Evolutionary conservation across 306 rosid species (phyloP).

Genomic region (Trifolium pratense): DNA sequence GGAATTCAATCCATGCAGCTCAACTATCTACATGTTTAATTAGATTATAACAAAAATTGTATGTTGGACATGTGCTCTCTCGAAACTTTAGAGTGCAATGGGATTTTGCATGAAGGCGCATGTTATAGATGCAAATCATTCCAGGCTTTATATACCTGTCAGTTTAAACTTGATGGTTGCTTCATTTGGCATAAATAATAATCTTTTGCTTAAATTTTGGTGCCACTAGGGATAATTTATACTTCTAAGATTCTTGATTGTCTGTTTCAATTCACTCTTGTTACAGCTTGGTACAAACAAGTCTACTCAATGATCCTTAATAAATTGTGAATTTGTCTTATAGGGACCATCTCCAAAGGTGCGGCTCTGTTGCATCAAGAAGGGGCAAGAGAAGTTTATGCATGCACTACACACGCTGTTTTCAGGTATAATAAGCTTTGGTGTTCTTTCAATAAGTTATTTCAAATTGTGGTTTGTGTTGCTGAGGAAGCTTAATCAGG

Average conservation of each 20-base stretch:
- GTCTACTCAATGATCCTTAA: constrained; percentile 23
- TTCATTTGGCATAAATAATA: background rate
- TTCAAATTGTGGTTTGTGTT: constrained; percentile 16
- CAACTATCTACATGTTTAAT: background rate
- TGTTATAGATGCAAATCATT: constrained; percentile 10
- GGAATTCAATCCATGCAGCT: constrained; percentile 3
- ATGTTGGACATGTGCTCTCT: constrained; percentile 1
- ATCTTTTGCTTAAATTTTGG: constrained; percentile 3
- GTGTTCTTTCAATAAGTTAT: constrained; percentile 2
- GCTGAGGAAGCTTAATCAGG: constrained; percentile 4
- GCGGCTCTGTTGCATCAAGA: constrained; percentile 94
- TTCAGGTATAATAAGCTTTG: constrained; percentile 73
- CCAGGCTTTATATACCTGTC: constrained; percentile 10
- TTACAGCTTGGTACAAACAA: constrained; percentile 26
- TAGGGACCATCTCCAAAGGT: constrained; percentile 89
- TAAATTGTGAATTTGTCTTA: constrained; percentile 30
- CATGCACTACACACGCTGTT: constrained; percentile 93
- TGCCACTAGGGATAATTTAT: constrained; percentile 2
- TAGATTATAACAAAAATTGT: constrained; percentile 6
- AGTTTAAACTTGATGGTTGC: constrained; percentile 2
- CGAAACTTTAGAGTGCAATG: constrained; percentile 14
- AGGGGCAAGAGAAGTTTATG: constrained; percentile 98
- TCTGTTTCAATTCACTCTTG: constrained; percentile 12
- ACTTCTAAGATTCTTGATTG: constrained; percentile 17
- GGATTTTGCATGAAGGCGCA: background rate